Base-by-base conservation (phyloP, 441 rosid genomes). In the Erodium texanum region DNA sequence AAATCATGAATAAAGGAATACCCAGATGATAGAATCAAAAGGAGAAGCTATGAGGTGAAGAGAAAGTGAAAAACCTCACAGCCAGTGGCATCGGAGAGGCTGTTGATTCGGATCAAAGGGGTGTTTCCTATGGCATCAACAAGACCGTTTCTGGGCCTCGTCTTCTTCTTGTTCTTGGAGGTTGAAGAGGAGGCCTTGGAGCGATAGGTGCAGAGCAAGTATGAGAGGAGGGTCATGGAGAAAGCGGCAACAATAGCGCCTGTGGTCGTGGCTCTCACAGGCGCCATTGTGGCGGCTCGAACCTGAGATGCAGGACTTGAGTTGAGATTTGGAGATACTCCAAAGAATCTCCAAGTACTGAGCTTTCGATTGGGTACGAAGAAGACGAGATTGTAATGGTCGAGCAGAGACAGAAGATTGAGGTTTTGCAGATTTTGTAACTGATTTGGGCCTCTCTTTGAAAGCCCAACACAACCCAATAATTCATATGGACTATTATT, bases 41-140 rank as follows among this genome's bases (percentile, higher is more conserved):
- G 8, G 9, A 24, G 7, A 38, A 38, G 18, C 3, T 20, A 34
- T 45, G 0, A 10, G 34, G 22, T 1, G 23, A 19, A 15, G 61
- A 41, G 24, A 3, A 29, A 66, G 71, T 32, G 41, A 41, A 63
- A 50, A 54, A 93, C 97, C 80, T 94, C 96, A 73, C 97, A 91
- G 24, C 98, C 97, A 5, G 96, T 91, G 73, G 92, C 96, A 10
- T 89, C 85, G 8, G 97, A 89, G 76, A 94, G 92, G 80, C 97
- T 87, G 73, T 85, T 85, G 77, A 94, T 88, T 56, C 96, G 89
- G 74, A 92, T 89, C 83, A 94, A 73, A 54, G 94, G 97, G 69
- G 99, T 88, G 75, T 86, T 85, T 0, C 97, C 99, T 73, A 90
- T 68, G 61, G 97, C 92, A 67, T 71, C 86, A n/a, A 89, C 62